Evolutionary conservation across 1,139 yeast species (phyloP), one percentile per base, ranked within the genome.

Genomic region (Sugiyamaella xylanicola): DNA sequence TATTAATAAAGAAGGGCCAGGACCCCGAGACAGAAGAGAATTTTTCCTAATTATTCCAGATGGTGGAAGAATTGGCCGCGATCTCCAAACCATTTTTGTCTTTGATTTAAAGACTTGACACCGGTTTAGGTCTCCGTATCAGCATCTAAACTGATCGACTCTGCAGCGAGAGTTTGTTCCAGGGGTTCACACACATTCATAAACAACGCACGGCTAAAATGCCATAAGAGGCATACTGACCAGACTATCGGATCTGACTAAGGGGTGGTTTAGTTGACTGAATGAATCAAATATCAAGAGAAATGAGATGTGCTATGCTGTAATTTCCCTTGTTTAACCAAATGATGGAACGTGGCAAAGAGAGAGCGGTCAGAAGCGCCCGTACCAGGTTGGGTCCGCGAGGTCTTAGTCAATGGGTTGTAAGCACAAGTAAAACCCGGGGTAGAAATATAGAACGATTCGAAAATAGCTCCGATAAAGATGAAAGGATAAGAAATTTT

Each of bases 401-500:
- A 21, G 21, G 15, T 9, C 17, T 50, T 15, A 19, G 48, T 36
- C 35, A 37, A 32, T 50, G 53, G 53, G 22, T 44, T 35, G 29
- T 44, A 15, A 39, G 41, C 8, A 49, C 41, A 4, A 15, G 42
- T 19, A 42, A 42, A 36, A 17, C 19, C 36, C 32, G 48, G 17
- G 29, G 16, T 21, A 17, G 21, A 9, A 35, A 35, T 19, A 17
- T 50, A 20, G n/a, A 21, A 8, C 48, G 48, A 13, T 19, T 50
- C 16, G 43, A 40, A 17, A 16, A 7, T 17, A 13, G 22, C 15
- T 7, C 9, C 3, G 51, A 21, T 15, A 19, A 17, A 8, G 44
- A 36, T 32, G 27, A 29, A 7, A 16, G 17, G 3, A 20, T 45
- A 3, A 19, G 41, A 25, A 57, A 56, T 44, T 59, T 54, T 53